Evolutionary conservation across 495 filamentous ascomycete species (phyloP), one percentile per base, ranked within the genome.

Genomic region (Hyaloscypha bicolor): DNA sequence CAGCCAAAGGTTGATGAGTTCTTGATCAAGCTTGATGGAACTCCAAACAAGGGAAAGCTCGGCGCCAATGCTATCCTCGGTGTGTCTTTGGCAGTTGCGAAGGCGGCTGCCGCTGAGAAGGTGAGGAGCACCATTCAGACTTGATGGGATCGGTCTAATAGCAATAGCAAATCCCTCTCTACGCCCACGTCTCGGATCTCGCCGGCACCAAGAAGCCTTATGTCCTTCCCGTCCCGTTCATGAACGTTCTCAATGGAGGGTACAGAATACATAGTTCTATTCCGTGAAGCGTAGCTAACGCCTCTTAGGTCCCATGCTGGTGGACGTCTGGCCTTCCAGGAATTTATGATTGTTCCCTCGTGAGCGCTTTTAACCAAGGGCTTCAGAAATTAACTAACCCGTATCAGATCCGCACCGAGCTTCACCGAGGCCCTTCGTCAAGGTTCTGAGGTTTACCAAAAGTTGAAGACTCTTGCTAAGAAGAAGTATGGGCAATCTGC

Each of bases 151-250:
- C 14, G 29, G 30, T 52, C 42, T 73, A 21, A 72, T 25, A 35
- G 21, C 55, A 1, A 19, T 45, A 86, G 88, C 88, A 89, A 72
- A 90, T 99, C 64, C 96, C 96, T 70, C 91, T 99, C 70, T 99
- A 98, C 78, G 93, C 91, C 72, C 96, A 99, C 83, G 89, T 99
- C 79, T 97, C 95, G 76, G 96, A 98, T 80, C 91, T 99, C 72
- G 93, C 96, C 66, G 95, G 93, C 71, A 98, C 95, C 80, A 97
- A 98, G 91, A 97, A 99, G 90, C 96, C 96, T 75, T 99, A 96
- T 76, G 96, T 99, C 67, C 90, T 99, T 12, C 96, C 96, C 62
- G 96, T 99, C 64, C 96, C 96, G 70, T 99, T 99, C 91, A 92
- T 93, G 93, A 99, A 99, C 85, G 96, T 99, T 77, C 87, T 99